phyloP scores from a whole-genome alignment of 2,329 filamentous ascomycete genomes.

The Ophiostoma fasciatum region DNA sequence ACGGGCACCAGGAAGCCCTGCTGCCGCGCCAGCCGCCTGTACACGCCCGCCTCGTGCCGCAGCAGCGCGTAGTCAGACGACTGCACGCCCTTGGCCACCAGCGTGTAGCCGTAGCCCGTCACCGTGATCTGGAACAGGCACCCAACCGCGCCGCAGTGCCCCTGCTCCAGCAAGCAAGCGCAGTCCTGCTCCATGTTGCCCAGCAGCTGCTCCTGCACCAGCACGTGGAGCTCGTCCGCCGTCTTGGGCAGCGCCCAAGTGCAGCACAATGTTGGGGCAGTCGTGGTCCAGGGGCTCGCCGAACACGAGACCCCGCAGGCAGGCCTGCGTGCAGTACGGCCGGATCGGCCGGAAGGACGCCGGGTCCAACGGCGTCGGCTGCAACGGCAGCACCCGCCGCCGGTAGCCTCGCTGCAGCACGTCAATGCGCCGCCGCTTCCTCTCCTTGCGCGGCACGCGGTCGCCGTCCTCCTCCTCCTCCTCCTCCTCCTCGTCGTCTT shows the following conservation, averaged over 20 bases:
- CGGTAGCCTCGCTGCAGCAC: background rate
- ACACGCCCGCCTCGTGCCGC: conserved; percentile 3
- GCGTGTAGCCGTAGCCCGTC: conserved; percentile 9
- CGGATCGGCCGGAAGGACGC: conserved; percentile 7
- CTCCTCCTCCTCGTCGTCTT: background rate
- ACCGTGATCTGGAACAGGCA: conserved; percentile 10
- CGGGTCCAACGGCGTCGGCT: conserved; percentile 1
- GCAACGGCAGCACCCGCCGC: background rate
- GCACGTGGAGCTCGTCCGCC: background rate
- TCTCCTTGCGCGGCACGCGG: background rate
- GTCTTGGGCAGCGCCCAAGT: background rate
- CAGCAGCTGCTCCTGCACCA: conserved; percentile 1
- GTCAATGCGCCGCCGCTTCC: background rate
- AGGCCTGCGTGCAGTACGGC: conserved; percentile 2
- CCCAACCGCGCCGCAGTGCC: conserved; percentile 1
- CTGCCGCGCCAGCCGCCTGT: conserved; percentile 3
- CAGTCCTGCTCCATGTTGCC: conserved; percentile 2
- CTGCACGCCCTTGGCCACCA: conserved; percentile 10
- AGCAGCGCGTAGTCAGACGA: conserved; percentile 1
- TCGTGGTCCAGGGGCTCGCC: background rate
- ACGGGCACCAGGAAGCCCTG: conserved; percentile 10
- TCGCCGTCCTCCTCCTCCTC: background rate
- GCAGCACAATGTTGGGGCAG: conserved; percentile 2
- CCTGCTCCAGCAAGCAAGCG: background rate
- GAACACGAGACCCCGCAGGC: background rate